Percentiles rank a stretch among this genome's conserved stretches.
These are phyloP conservation scores for Torrubiella hemipterigena DNA, from an alignment of 2,329 filamentous ascomycete genomes.

Conservation along the genomic window DNA sequence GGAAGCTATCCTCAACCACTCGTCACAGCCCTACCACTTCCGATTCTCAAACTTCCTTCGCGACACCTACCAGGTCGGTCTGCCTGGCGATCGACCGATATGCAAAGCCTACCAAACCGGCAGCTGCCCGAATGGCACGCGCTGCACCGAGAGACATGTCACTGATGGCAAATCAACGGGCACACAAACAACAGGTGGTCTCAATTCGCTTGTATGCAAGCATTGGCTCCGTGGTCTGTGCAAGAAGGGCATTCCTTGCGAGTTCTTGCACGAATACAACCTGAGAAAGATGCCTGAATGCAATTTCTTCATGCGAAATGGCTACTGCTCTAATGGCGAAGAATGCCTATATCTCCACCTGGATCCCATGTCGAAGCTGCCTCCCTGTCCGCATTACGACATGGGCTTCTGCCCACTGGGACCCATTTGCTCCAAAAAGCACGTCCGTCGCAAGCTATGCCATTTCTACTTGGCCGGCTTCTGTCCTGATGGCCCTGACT, in stretches of 20 bases:
- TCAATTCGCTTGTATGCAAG: slow-evolving; percentile 88
- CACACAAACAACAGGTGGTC: slow-evolving; percentile 35
- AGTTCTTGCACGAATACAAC: slow-evolving; percentile 98
- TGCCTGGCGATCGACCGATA: slow-evolving; percentile 64
- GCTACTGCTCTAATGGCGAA: slow-evolving; percentile 92
- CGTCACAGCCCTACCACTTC: slow-evolving; percentile 53
- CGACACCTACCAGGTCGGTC: slow-evolving; percentile 71
- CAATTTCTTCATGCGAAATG: slow-evolving; percentile 87
- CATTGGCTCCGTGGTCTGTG: slow-evolving; percentile 95
- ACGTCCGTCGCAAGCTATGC: slow-evolving; percentile 73
- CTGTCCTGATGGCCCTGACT: slow-evolving; percentile 70
- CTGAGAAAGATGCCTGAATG: slow-evolving; percentile 97
- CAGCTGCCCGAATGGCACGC: slow-evolving; percentile 73
- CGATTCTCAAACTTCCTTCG: slow-evolving; percentile 78
- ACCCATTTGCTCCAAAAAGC: slow-evolving; percentile 75
- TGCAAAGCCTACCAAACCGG: slow-evolving; percentile 81
- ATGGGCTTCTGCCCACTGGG: slow-evolving; percentile 90
- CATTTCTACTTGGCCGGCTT: slow-evolving; percentile 85
- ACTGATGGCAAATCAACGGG: slow-evolving; percentile 19
- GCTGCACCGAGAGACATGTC: slow-evolving; percentile 75
- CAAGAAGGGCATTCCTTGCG: slow-evolving; percentile 94
- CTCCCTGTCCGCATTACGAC: slow-evolving; percentile 83
- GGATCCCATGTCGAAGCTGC: slow-evolving; percentile 67
- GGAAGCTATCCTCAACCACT: slow-evolving; percentile 43
- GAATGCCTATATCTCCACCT: slow-evolving; percentile 92